Conservation (phyloP, 202 grass and related monocot genomes). For the Eragrostis tef region DNA sequence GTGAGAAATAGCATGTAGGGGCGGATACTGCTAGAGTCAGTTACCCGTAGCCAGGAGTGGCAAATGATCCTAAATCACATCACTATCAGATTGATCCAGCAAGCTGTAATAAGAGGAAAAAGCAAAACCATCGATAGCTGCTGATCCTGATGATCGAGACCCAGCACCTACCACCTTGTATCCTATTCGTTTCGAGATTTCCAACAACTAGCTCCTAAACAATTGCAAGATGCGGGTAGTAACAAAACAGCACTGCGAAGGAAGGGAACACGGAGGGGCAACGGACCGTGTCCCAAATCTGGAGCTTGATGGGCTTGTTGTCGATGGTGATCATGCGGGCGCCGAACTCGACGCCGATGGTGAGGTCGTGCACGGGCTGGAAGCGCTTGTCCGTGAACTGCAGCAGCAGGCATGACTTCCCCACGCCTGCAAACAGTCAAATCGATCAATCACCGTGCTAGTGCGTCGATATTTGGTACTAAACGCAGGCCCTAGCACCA, state of each 20-base stretch:
- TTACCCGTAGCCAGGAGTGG: no score
- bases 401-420: slow-evolving; percentile 71
- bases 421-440: slow-evolving; percentile 48
- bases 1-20: background rate
- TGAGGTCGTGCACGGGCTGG: slow-evolving; percentile 72
- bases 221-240: background rate
- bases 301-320: slow-evolving; percentile 74
- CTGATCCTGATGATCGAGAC: background rate
- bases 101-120: slow-evolving; percentile 8
- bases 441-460: background rate
- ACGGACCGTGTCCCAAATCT: slow-evolving; percentile 78
- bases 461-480: background rate
- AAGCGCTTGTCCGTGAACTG: slow-evolving; percentile 77
- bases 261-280: background rate
- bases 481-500: background rate
- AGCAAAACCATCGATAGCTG: background rate
- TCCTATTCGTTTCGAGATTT: background rate
- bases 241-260: background rate
- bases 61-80: background rate
- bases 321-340: slow-evolving; percentile 79
- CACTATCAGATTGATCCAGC: background rate
- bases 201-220: background rate
- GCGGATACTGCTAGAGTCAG: no score
- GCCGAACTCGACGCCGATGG: slow-evolving; percentile 76
- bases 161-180: background rate